Base-by-base conservation (phyloP, 345 rosid genomes). In the Gossypium bickii region DNA sequence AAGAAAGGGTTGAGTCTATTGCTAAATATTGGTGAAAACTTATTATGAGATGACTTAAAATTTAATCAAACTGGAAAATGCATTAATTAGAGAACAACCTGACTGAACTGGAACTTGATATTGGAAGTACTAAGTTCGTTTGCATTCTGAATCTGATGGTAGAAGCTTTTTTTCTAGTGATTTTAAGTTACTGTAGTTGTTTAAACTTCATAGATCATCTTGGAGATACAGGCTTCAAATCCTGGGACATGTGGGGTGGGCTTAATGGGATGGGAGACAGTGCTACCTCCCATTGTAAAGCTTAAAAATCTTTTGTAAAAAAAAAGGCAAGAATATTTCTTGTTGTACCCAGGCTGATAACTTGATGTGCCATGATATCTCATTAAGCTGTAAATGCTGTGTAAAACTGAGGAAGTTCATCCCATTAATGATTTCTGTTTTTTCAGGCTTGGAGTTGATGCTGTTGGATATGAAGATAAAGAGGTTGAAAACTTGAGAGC, bases 381-480 rank as follows among this genome's bases (percentile, higher is more conserved):
- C 62, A 22, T 11, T 11, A 22, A 58, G 15, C 62, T 58, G 62
- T 58, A 20, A 29, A 22, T 58, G 12, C 29, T 58, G 62, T 34
- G 41, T 34, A 5, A 34, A 34, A 5, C 53, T 18, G 10, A 66
- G 38, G 47, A 67, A 22, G 13, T 15, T 47, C 41, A 48, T 67
- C 2, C 12, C 12, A 48, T 48, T 4, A 2, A 10, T 27, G n/a
- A 16, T 24, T 72, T 73, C 47, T 38, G 60, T 12, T 62, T 79
- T 34, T 83, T 27, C 80, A 91, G 97, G 83, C 70, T 87, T 76
- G 97, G 97, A 63, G 90, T 87, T 70, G 86, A 78, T 63, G 73
- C 87, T 64, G 66, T 79, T 80, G 95, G 93, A 55, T 88, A 79
- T 71, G 87, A 87, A 24, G 87, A 87, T 73, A 75, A 77, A 74